phyloP scores from a whole-genome alignment of 805 yeast genomes.

The Kregervanrija delftensis region DNA sequence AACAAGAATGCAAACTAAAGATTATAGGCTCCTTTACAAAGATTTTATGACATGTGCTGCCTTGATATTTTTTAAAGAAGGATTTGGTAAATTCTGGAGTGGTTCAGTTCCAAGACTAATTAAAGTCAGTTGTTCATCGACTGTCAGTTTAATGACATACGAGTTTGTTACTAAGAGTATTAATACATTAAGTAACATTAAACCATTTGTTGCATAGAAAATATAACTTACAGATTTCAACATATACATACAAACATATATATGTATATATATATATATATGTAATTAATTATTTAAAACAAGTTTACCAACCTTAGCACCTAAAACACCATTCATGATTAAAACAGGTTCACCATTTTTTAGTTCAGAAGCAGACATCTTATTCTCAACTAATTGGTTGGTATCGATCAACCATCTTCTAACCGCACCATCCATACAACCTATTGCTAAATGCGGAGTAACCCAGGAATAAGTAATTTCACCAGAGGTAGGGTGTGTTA shows the following conservation, averaged over 20 bases:
- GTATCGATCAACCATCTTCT: constrained; percentile 52
- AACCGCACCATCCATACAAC: constrained; percentile 81
- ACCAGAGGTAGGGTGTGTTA: constrained; percentile 22
- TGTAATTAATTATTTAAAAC: constrained; percentile 9
- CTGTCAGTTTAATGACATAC: constrained; percentile 59
- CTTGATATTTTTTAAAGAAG: constrained; percentile 41
- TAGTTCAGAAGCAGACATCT: constrained; percentile 38
- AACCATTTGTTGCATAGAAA: constrained; percentile 24
- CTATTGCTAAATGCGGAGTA: constrained; percentile 73
- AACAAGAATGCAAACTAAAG: constrained; percentile 77
- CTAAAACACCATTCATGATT: constrained; percentile 77
- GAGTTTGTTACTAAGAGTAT: constrained; percentile 47
- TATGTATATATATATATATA: background rate
- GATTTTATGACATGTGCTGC: constrained; percentile 55
- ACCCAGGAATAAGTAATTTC: constrained; percentile 47
- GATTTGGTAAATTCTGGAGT: constrained; percentile 41
- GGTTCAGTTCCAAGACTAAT: constrained; percentile 64
- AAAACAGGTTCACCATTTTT: constrained; percentile 62
- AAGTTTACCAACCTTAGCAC: constrained; percentile 59
- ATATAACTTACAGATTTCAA: background rate
- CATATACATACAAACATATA: background rate
- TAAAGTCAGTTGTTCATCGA: constrained; percentile 66
- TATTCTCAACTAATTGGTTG: constrained; percentile 14
- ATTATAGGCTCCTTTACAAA: constrained; percentile 49
- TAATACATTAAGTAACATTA: constrained; percentile 17